Evolutionary conservation across 768 basidiomycete genomes (phyloP), one percentile per base, ranked within the genome.

Genomic region (Basidioascus undulatus): DNA sequence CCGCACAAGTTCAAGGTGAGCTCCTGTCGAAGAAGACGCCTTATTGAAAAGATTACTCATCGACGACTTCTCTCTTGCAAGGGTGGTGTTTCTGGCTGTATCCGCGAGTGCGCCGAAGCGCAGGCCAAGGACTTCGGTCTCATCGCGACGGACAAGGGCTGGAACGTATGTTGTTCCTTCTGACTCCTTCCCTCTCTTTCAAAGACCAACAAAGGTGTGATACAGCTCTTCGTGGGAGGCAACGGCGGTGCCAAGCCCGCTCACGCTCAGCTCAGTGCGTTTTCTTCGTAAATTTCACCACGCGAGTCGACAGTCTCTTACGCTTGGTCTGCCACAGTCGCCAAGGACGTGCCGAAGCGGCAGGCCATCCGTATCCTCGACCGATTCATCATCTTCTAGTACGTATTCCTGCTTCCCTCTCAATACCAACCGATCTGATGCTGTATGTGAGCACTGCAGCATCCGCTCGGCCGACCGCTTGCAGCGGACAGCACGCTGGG

Each of bases 71-170:
- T 74, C 55, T 76, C 76, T 54, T 59, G 78, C 53, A 77, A 78
- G 56, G 76, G 75, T 20, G 76, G 76, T 10, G 73, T 80, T 4
- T 70, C 68, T 18, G 76, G 76, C 16, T 78, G 76, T 50, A 65
- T 74, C 0, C 65, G 76, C 15, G 76, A 78, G 52, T 80, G 76
- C 44, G 76, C 76, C 0, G 76, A 78, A 55, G 76, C 76, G 2
- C 76, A 80, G 49, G 60, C 61, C 11, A 75, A 70, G 51, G 75
- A 78, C 54, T 80, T 78, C 48, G 76, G 76, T 11, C 56, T 77
- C 30, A 78, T 78, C 42, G 76, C 75, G 1, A 76, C 74, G 0
- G 71, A 70, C 56, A 76, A 78, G 55, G 76, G 76, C n/a, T 78
- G 75, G 74, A 76, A 78, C 49, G 3, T 19, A 1, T 4, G 3